Base-by-base conservation (phyloP, 129 eudicot genomes). In the Flaveria ramosissima region DNA sequence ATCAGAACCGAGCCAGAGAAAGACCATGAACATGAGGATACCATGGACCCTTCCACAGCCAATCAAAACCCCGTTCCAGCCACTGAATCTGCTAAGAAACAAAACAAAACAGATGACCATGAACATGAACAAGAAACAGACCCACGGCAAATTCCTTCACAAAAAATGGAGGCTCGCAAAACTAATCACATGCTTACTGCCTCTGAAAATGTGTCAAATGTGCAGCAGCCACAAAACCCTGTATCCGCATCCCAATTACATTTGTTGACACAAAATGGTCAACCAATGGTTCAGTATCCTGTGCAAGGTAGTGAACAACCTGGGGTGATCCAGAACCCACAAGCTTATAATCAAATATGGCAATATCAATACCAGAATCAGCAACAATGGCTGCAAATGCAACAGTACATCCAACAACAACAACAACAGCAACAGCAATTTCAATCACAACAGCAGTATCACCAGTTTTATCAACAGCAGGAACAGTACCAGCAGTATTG, bases 281-380 rank as follows among this genome's bases (percentile, higher is more conserved):
- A 81, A 47, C 82, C 64, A 9, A 65, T 66, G 72, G 50, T 50
- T 30, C 85, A 74, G 77, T 73, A 72, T 72, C 70, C 83, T 27
- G 51, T 71, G 62, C 89, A 74, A 78, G 81, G 75, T 83, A 78
- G 76, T 69, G 94, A 79, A 82, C 86, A 73, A 45, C 45, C 74
- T 46, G 86, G 80, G 60, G 68, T 55, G 59, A 16, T 75, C 42
- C 88, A 82, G 76, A 73, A 80, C 70, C 79, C 43, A 78, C 86
- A 85, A 67, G 60, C 81, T 20, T 77, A 81, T 74, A 83, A 82
- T 77, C 96, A 88, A 65, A 88, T 87, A 84, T 76, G 79, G 81
- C 92, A 88, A 62, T 82, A 84, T 81, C 85, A 89, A 57, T 87
- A 88, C 68, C 91, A 82, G 70, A 87, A 82, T 26, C 88, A 88